Percentiles rank a stretch among this genome's conserved stretches.
These are phyloP conservation scores for Globisporangium cederbergense DNA, from an alignment of 352 stramenopile genomes.

Conservation along the genomic window DNA sequence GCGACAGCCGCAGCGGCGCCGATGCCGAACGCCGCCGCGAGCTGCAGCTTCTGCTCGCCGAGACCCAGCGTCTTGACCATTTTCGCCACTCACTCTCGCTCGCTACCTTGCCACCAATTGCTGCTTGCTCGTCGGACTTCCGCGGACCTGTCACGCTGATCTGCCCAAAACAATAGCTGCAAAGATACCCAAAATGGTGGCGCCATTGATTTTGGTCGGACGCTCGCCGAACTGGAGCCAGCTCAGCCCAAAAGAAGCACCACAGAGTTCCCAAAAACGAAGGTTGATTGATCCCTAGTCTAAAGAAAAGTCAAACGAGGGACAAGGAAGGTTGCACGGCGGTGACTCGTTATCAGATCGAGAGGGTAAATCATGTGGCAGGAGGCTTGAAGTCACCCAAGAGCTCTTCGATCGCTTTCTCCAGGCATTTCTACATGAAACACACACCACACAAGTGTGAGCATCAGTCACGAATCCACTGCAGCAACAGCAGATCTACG, in stretches of 20 bases:
- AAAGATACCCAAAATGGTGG: neutral
- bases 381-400: neutral
- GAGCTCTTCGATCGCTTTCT: constrained; percentile 12
- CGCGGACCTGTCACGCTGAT: neutral
- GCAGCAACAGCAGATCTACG: neutral
- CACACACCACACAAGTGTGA: neutral
- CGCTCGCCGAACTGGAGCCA: neutral
- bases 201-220: no score
- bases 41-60: constrained; percentile 21
- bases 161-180: neutral
- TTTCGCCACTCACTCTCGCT: constrained; percentile 5
- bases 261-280: neutral
- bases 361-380: neutral
- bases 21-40: constrained; percentile 56
- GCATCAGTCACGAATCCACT: no score
- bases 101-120: neutral
- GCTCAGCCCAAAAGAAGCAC: neutral
- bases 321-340: neutral
- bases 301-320: no score
- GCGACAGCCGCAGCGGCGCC: constrained; percentile 43
- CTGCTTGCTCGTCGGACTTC: neutral
- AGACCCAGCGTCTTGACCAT: constrained; percentile 52
- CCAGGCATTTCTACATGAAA: constrained; percentile 8
- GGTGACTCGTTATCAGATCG: neutral
- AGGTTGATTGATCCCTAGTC: neutral